phyloP scores from a whole-genome alignment of 2,329 filamentous ascomycete species.

The Hymenoscyphus fructigenus region DNA sequence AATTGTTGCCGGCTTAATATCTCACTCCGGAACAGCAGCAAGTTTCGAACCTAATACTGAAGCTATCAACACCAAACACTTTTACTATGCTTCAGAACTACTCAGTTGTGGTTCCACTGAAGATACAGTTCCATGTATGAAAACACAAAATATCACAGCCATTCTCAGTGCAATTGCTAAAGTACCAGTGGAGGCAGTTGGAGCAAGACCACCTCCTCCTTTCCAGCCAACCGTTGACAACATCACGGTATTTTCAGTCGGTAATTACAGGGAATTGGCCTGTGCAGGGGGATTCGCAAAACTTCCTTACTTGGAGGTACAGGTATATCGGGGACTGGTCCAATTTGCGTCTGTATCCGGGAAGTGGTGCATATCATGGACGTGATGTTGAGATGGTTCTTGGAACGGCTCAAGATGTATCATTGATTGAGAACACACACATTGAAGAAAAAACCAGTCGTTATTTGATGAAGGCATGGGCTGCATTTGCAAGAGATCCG shows the following conservation, averaged over 20 bases:
- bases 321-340: constrained; percentile 35
- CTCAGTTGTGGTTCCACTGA: constrained; percentile 24
- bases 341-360: constrained; percentile 30
- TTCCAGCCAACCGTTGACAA: constrained; percentile 21
- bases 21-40: constrained; percentile 24
- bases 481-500: constrained; percentile 38
- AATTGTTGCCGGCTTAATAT: constrained; percentile 27
- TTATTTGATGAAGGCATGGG: constrained; percentile 35
- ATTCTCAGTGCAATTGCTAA: constrained; percentile 19
- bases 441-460: constrained; percentile 18
- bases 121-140: constrained; percentile 19
- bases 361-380: constrained; percentile 35
- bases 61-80: constrained; percentile 14
- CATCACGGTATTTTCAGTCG: constrained; percentile 15
- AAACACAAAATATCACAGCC: constrained; percentile 13
- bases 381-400: constrained; percentile 35
- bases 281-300: constrained; percentile 19
- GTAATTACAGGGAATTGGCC: constrained; percentile 15
- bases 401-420: constrained; percentile 32
- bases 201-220: constrained; percentile 15
- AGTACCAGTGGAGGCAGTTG: constrained; percentile 12
- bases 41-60: not conserved
- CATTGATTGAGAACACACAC: constrained; percentile 19
- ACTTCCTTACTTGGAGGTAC: constrained; percentile 34
- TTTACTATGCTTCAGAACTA: constrained; percentile 19